Evolutionary conservation across 2,329 filamentous ascomycete species (phyloP), one percentile per base, ranked within the genome.

Genomic region (Neurospora sp.): DNA sequence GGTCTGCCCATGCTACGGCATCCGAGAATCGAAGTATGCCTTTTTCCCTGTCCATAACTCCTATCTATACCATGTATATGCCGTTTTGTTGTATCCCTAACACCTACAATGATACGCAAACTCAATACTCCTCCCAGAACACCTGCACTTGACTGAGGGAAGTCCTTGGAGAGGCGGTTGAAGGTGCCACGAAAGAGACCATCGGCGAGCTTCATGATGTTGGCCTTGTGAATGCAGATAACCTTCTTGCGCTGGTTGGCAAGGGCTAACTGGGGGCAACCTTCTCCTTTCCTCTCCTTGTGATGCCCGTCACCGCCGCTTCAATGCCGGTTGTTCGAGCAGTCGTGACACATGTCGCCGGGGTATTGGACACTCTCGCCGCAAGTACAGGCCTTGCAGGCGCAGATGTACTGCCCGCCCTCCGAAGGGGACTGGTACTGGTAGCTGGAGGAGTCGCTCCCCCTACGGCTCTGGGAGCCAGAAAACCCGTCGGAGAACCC

Each of bases 161-260:
- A 99, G 82, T 97, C 93, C 86, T 96, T 92, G 75, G 93, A 92
- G 76, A 96, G 90, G 78, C 90, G 87, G 86, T 97, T 93, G 88
- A 98, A 96, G 76, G 96, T 98, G 85, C 90, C 95, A 82, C 96
- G 92, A 93, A 99, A 99, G 70, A 99, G 92, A 83, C 96, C 96
- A 78, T 99, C 96, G 81, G 94, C 95, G 71, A 99, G 88, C 89
- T 99, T 99, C 96, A 99, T 99, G 86, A 99, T 99, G 88, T 99
- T 99, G 84, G 96, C 96, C 89, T 99, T 99, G 91, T 99, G 96
- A 81, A 99, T 98, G 86, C 95, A 97, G 76, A 96, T 98, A 71
- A 99, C 93, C 91, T 98, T 98, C 23, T 33, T 7, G 33, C 33
- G 33, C 33, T 33, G 33, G 33, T 33, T 33, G 33, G 33, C 5